These are phyloP conservation scores for Eucalyptus tenuipes DNA, from an alignment of 345 rosid species.

Conservation along the genomic window DNA sequence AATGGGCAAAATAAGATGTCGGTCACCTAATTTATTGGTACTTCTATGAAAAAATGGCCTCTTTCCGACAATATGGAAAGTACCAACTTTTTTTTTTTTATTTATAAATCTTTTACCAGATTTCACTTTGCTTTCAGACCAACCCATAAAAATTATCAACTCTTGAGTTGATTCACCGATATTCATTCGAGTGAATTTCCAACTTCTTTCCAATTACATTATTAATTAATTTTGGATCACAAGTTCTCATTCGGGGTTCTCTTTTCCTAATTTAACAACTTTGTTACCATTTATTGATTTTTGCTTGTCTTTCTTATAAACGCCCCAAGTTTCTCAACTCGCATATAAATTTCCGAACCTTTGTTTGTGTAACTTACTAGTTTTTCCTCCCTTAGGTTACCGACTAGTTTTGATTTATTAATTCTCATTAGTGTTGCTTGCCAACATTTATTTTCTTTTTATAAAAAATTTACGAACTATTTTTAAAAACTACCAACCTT, in stretches of 20 bases:
- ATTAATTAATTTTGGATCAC: background rate
- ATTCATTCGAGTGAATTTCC: background rate
- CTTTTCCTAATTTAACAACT: background rate
- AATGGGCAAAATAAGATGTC: background rate
- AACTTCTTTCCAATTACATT: background rate
- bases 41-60: background rate
- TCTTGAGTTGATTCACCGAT: background rate
- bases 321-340: background rate
- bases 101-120: background rate
- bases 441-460: background rate
- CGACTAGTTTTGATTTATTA: background rate
- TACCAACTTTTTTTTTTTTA: too few species aligned
- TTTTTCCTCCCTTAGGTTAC: background rate
- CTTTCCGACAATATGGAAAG: background rate
- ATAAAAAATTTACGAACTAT: too few species aligned
- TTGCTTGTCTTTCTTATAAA: too few species aligned
- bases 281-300: background rate
- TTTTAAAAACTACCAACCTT: too few species aligned
- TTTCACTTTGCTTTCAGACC: background rate
- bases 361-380: background rate
- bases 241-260: background rate
- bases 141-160: background rate
- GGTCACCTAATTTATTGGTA: background rate
- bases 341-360: background rate
- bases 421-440: background rate